phyloP scores from a whole-genome alignment of 768 basidiomycete species.

The Tricholoma saponaceum region DNA sequence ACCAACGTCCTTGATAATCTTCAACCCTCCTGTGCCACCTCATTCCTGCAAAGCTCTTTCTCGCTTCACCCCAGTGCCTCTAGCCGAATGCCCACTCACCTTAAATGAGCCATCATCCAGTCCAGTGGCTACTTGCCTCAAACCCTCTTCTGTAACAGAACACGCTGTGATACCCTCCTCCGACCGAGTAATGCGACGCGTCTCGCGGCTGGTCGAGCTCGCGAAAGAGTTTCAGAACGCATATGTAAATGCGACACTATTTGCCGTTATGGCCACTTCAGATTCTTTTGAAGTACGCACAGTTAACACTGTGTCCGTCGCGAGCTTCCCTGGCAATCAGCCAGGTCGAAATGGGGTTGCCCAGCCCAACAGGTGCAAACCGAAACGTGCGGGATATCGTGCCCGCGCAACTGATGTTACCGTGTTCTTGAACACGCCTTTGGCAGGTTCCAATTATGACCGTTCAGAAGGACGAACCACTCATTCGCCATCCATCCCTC shows the following conservation, averaged over 20 bases:
- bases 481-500: not conserved
- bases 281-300: constrained; percentile 20
- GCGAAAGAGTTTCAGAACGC: constrained; percentile 56
- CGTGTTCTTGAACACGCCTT: constrained; percentile 28
- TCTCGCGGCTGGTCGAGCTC: constrained; percentile 41
- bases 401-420: constrained; percentile 39
- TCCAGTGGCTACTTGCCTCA: not conserved
- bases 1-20: constrained; percentile 5
- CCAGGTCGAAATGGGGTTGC: not conserved
- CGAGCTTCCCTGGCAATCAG: not conserved
- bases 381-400: constrained; percentile 39
- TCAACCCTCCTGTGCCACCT: constrained; percentile 11
- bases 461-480: not conserved
- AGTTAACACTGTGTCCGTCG: constrained; percentile 1
- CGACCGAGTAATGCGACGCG: constrained; percentile 20
- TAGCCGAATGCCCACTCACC: constrained; percentile 33
- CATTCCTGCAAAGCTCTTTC: constrained; percentile 35
- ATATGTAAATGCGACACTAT: constrained; percentile 52
- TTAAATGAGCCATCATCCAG: not conserved
- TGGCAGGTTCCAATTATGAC: not conserved
- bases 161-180: not conserved
- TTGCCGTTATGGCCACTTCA: constrained; percentile 32
- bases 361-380: constrained; percentile 8
- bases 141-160: not conserved
- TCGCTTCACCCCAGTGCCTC: constrained; percentile 29